phyloP scores from a whole-genome alignment of 495 filamentous ascomycete genomes.

The Glutinoglossum americanum region DNA sequence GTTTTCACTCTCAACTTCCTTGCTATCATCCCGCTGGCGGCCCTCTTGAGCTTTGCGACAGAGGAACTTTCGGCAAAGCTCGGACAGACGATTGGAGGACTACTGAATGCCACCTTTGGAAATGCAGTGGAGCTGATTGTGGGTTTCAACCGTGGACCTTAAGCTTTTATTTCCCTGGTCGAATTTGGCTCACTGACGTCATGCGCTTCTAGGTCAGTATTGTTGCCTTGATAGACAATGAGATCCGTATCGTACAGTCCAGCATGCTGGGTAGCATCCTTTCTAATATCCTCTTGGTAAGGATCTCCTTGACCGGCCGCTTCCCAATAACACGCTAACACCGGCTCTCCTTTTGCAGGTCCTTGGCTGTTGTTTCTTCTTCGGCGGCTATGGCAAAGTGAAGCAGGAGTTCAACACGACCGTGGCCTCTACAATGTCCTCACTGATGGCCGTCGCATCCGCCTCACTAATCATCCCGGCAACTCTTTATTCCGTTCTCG shows the following conservation, averaged over 20 bases:
- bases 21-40: constrained; percentile 84
- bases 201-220: constrained; percentile 53
- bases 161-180: background rate
- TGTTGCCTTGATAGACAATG: constrained; percentile 60
- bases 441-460: constrained; percentile 78
- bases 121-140: constrained; percentile 98
- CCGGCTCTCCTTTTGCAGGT: constrained; percentile 18
- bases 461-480: constrained; percentile 89
- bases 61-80: constrained; percentile 72
- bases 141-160: constrained; percentile 17
- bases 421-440: constrained; percentile 88
- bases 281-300: constrained; percentile 72
- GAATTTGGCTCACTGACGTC: background rate
- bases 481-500: constrained; percentile 41
- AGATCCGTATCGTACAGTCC: constrained; percentile 89
- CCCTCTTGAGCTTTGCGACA: constrained; percentile 83
- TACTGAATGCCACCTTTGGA: constrained; percentile 91
- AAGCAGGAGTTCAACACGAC: constrained; percentile 69
- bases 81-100: constrained; percentile 74
- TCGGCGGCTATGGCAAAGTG: constrained; percentile 50
- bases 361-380: constrained; percentile 88
- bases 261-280: constrained; percentile 96
- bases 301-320: background rate
- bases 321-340: background rate
- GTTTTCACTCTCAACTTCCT: constrained; percentile 86